Evolutionary conservation across 306 rosid species (phyloP).

Genomic region (Prosopis cineraria): DNA sequence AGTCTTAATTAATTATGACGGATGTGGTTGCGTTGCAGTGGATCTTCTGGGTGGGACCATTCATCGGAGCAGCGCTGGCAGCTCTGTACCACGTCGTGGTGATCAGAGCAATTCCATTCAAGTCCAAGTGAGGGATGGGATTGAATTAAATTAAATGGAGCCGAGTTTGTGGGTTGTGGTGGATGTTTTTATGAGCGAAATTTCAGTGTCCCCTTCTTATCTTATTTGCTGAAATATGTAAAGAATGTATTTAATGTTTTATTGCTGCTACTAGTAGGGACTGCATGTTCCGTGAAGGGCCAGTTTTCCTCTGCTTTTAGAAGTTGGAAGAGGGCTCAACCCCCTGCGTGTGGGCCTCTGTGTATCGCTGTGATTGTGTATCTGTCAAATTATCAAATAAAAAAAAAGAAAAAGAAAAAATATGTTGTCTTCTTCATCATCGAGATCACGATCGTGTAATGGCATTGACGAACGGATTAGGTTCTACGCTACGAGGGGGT

Average conservation of each 20-base stretch:
- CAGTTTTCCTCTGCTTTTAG: slow-evolving; percentile 41
- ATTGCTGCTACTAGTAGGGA: slow-evolving; percentile 28
- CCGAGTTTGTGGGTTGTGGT: slow-evolving; percentile 35
- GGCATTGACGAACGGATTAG: background rate
- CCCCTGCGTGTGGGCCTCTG: slow-evolving; percentile 39
- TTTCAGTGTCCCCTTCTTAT: background rate
- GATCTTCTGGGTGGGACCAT: slow-evolving; percentile 65
- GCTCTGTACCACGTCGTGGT: slow-evolving; percentile 55
- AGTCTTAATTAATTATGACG: background rate
- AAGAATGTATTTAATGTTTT: slow-evolving; percentile 30
- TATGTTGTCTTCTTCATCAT: slow-evolving; percentile 7
- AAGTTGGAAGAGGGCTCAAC: slow-evolving; percentile 41
- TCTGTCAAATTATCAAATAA: slow-evolving; percentile 19
- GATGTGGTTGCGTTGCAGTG: slow-evolving; percentile 31
- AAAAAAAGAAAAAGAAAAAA: background rate
- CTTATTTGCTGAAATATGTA: slow-evolving; percentile 27
- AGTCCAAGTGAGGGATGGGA: slow-evolving; percentile 41
- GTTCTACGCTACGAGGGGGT: background rate
- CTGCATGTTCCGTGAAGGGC: slow-evolving; percentile 36
- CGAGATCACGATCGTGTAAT: background rate
- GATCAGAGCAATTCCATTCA: slow-evolving; percentile 62
- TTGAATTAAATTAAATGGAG: background rate
- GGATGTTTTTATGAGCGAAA: background rate
- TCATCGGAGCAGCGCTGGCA: slow-evolving; percentile 57
- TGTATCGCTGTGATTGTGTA: slow-evolving; percentile 45